Conservation (phyloP, 2,329 filamentous ascomycete species). For the Penicillium fuscoglaucum region DNA sequence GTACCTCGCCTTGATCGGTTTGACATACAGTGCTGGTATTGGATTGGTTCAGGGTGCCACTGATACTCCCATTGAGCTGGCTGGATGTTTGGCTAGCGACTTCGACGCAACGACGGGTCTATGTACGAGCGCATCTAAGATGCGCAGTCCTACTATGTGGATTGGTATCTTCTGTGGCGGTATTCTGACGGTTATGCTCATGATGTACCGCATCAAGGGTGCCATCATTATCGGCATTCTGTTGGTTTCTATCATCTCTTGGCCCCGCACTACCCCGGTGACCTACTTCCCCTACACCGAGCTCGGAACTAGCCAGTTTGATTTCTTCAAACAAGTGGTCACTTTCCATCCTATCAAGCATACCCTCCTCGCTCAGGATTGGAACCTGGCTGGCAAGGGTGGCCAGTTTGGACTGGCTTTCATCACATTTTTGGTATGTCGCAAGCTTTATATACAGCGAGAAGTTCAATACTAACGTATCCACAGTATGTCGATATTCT, state of each 20-base stretch:
- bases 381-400: slow-evolving; percentile 67
- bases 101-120: slow-evolving; percentile 46
- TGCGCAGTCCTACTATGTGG: slow-evolving; percentile 84
- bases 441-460: neutral
- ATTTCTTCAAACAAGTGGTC: slow-evolving; percentile 87
- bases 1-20: slow-evolving; percentile 65
- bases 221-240: slow-evolving; percentile 82
- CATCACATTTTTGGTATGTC: slow-evolving; percentile 69
- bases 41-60: slow-evolving; percentile 70
- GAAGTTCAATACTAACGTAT: neutral
- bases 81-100: slow-evolving; percentile 61
- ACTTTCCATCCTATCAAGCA: slow-evolving; percentile 75
- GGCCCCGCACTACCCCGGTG: slow-evolving; percentile 73
- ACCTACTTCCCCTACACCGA: slow-evolving; percentile 77
- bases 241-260: slow-evolving; percentile 83
- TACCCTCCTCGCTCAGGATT: slow-evolving; percentile 70
- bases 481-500: slow-evolving; percentile 77
- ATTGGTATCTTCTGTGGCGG: slow-evolving; percentile 85
- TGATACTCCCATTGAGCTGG: slow-evolving; percentile 70
- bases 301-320: slow-evolving; percentile 68
- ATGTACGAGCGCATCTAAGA: slow-evolving; percentile 64
- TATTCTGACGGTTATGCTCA: slow-evolving; percentile 73
- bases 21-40: slow-evolving; percentile 79
- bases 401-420: slow-evolving; percentile 79
- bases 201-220: slow-evolving; percentile 84